Evolutionary conservation across 139 green algal species (phyloP).

Genomic region (Chlorella sp.): DNA sequence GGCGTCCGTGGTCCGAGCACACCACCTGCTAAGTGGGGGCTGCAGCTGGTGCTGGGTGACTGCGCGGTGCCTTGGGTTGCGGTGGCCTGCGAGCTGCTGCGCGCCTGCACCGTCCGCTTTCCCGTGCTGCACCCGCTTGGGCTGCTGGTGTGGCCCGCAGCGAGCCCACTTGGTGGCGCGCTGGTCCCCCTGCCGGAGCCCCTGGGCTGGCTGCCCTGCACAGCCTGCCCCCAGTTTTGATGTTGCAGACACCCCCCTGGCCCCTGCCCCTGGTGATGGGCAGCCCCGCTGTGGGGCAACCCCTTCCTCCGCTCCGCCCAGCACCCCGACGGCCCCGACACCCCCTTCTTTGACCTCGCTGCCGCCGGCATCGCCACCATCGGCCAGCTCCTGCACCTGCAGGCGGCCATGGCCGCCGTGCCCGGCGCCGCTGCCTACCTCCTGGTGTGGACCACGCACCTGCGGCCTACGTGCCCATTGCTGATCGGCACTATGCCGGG

Average conservation of each 20-base stretch:
- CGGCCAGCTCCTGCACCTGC: neutral
- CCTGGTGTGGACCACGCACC: neutral
- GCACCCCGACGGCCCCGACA: neutral
- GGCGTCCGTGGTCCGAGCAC: no score
- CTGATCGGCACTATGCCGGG: neutral
- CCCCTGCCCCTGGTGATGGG: neutral
- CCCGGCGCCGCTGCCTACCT: neutral
- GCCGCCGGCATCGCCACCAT: neutral
- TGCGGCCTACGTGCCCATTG: neutral
- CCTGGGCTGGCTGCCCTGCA: neutral
- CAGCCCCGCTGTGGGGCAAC: neutral
- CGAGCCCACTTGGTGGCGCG: neutral
- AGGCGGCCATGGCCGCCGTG: neutral
- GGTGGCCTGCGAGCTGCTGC: no score
- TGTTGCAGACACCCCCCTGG: neutral
- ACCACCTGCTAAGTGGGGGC: no score
- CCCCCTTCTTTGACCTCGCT: neutral
- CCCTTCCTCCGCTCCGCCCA: neutral
- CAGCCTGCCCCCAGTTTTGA: neutral
- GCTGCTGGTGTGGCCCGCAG: neutral
- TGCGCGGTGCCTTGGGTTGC: no score
- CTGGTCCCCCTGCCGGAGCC: neutral
- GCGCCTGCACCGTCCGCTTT: no score
- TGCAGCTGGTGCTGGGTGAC: no score
- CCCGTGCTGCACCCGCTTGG: neutral